Conservation (phyloP, 345 rosid genomes). For the Ailanthus altissimus region DNA sequence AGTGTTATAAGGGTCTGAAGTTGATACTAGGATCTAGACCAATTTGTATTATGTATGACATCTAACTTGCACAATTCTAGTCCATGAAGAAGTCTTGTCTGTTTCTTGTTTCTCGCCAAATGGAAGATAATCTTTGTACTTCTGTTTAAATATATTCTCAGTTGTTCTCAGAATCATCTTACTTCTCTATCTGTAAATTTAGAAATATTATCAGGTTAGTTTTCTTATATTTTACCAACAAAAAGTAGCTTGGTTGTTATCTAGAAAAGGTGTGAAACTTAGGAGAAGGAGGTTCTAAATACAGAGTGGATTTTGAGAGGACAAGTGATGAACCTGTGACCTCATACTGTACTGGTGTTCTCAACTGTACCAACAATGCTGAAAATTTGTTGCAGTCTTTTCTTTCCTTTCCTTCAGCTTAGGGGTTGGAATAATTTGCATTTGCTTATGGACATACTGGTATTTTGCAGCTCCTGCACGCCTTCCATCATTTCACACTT, state of each 20-base stretch:
- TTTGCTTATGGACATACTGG: constrained; percentile 14
- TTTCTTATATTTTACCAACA: not conserved
- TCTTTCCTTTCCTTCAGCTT: constrained; percentile 11
- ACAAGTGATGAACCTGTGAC: not conserved
- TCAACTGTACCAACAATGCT: not conserved
- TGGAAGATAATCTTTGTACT: not conserved
- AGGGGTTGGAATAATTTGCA: not conserved
- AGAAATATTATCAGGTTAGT: not conserved
- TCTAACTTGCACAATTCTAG: not conserved
- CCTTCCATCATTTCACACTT: constrained; percentile 97
- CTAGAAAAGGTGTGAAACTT: not conserved
- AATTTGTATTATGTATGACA: not conserved
- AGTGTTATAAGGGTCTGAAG: not conserved
- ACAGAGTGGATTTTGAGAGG: not conserved
- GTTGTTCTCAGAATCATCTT: not conserved
- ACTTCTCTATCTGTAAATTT: not conserved
- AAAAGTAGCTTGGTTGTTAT: not conserved
- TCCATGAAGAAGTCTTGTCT: not conserved
- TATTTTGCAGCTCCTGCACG: constrained; percentile 75
- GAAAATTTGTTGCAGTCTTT: not conserved
- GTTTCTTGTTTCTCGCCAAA: not conserved
- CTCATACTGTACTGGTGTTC: not conserved
- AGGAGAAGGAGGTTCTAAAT: not conserved
- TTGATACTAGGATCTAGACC: not conserved
- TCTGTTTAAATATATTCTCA: not conserved